Percentiles rank a stretch among this genome's conserved stretches.
These are phyloP conservation scores for Glutinoglossum americanum DNA, from an alignment of 495 filamentous ascomycete species.

Conservation along the genomic window DNA sequence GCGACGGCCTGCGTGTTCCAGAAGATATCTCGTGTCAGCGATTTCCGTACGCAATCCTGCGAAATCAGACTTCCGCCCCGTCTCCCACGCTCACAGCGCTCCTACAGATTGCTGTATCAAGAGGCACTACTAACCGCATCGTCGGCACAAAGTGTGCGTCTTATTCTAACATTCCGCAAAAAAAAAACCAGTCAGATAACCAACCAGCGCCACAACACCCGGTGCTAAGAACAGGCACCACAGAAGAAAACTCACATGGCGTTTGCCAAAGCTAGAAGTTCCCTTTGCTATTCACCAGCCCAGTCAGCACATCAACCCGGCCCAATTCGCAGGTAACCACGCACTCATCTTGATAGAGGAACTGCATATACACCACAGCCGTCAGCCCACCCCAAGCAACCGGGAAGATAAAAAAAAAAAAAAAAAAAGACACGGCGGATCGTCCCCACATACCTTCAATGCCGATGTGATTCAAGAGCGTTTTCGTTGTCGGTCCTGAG, in stretches of 20 bases:
- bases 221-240: too few relatives aligned
- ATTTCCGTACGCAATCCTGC: background rate
- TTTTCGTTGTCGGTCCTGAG: too few relatives aligned
- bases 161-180: conserved; percentile 59
- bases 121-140: conserved; percentile 62
- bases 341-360: background rate
- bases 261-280: conserved; percentile 93
- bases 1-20: conserved; percentile 44
- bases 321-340: background rate
- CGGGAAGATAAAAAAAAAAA: too few relatives aligned
- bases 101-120: too few relatives aligned
- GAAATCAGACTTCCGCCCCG: background rate
- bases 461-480: background rate
- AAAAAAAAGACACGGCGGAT: too few relatives aligned
- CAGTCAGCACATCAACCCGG: background rate
- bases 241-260: conserved; percentile 22
- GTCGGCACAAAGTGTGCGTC: conserved; percentile 97
- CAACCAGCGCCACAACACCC: too few relatives aligned
- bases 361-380: background rate
- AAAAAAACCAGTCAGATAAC: background rate
- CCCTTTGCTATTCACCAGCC: conserved; percentile 50
- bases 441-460: background rate
- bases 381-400: too few relatives aligned
- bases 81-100: too few relatives aligned
- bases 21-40: conserved; percentile 3